Percentiles rank a stretch among this genome's conserved stretches.
Evolutionary conservation across 805 yeast genomes (phyloP).

Genomic region (Brettanomyces sp.): DNA sequence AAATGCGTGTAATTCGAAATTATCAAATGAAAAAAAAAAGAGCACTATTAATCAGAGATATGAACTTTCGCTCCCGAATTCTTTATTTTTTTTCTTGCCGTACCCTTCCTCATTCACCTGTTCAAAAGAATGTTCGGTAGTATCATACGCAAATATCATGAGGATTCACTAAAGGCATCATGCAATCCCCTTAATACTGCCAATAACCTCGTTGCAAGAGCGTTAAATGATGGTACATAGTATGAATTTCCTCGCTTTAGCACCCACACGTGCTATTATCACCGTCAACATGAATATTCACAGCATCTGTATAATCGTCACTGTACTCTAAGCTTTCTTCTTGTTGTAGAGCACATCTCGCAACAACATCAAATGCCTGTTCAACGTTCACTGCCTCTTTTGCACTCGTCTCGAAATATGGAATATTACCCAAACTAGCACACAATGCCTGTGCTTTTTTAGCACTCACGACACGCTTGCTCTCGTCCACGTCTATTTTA

Average conservation of each 20-base stretch:
- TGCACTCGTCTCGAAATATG: slow-evolving; percentile 95
- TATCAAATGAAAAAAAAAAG: no score
- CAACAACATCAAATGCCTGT: slow-evolving; percentile 91
- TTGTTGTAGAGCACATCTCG: slow-evolving; percentile 91
- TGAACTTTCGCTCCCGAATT: no score
- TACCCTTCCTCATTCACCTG: no score
- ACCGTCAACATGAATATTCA: slow-evolving; percentile 84
- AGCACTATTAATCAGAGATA: no score
- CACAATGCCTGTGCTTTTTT: slow-evolving; percentile 40
- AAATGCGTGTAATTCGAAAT: no score
- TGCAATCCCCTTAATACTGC: no score
- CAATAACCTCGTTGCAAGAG: no score
- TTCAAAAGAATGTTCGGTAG: no score
- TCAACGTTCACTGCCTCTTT: slow-evolving; percentile 94
- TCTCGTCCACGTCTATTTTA: slow-evolving; percentile 89
- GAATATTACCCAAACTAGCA: slow-evolving; percentile 53
- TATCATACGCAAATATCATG: no score
- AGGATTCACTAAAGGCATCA: no score
- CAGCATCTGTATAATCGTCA: slow-evolving; percentile 94
- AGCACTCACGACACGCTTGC: slow-evolving; percentile 61
- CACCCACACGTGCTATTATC: slow-evolving; percentile 74
- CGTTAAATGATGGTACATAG: no score
- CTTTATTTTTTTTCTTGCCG: no score
- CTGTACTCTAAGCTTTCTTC: slow-evolving; percentile 85
- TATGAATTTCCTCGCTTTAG: slow-evolving; percentile 19